phyloP scores from a whole-genome alignment of 306 rosid genomes.

The Pyrus betulifolia region DNA sequence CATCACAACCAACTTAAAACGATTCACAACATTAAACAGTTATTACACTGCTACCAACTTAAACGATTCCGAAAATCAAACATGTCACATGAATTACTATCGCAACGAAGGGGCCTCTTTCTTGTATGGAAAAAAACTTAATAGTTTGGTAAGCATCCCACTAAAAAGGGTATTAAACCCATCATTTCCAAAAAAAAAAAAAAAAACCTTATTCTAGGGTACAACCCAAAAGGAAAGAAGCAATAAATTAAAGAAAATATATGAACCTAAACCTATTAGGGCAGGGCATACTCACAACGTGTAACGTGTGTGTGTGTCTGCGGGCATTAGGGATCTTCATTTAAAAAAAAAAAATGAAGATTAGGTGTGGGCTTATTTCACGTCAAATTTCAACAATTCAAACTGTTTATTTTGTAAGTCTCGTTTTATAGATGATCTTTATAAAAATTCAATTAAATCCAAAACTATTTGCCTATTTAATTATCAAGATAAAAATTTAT shows the following conservation, averaged over 20 bases:
- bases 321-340: rapidly evolving
- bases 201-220: neutral
- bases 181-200: neutral
- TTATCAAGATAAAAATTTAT: too few species aligned
- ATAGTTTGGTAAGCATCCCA: neutral
- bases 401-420: too few species aligned
- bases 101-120: neutral
- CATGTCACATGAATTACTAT: neutral
- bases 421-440: too few species aligned
- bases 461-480: too few species aligned
- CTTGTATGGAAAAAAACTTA: neutral
- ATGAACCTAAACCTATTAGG: neutral
- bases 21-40: neutral
- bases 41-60: too few species aligned
- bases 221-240: neutral
- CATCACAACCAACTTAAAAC: rapidly evolving
- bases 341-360: too few species aligned
- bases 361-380: too few species aligned
- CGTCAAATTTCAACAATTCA: rapidly evolving
- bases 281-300: neutral
- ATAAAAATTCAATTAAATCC: too few species aligned
- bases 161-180: neutral
- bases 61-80: neutral
- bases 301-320: neutral
- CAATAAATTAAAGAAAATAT: neutral